Evolutionary conservation across 352 stramenopile species (phyloP).

Genomic region (Aphanomyces euteiches): DNA sequence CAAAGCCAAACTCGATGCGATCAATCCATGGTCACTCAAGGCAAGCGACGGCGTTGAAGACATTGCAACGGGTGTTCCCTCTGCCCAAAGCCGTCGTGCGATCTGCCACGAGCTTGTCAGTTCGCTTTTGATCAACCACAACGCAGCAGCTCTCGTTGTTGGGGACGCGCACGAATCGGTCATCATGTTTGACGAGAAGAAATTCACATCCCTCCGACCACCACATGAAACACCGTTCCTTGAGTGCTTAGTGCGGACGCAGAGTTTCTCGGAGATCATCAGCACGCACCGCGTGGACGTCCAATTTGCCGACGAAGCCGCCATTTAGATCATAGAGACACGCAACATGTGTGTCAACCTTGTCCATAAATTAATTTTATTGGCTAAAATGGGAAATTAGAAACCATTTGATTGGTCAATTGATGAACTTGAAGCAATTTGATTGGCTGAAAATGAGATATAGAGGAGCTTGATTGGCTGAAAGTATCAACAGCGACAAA

Average conservation of each 20-base stretch:
- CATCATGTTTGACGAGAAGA: constrained; percentile 82
- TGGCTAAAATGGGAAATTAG: too few species aligned
- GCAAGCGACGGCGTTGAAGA: constrained; percentile 34
- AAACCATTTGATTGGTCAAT: too few species aligned
- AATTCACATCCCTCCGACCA: constrained; percentile 65
- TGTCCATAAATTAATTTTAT: too few species aligned
- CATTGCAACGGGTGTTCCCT: neutral
- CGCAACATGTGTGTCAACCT: too few species aligned
- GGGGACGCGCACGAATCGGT: constrained; percentile 83
- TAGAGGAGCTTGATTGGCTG: neutral
- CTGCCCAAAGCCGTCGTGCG: constrained; percentile 40
- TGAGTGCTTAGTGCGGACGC: constrained; percentile 59
- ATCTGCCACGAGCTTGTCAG: constrained; percentile 71
- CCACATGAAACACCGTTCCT: constrained; percentile 60
- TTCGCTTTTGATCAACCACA: constrained; percentile 58
- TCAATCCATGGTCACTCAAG: constrained; percentile 47
- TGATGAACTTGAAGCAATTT: neutral
- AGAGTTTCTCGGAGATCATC: constrained; percentile 83
- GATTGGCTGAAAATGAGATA: neutral
- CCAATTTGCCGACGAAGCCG: neutral
- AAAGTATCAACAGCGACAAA: neutral
- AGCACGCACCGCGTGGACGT: constrained; percentile 68
- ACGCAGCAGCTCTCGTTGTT: constrained; percentile 70
- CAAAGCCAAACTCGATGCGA: constrained; percentile 50
- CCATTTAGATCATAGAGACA: too few species aligned